phyloP scores from a whole-genome alignment of 202 grass and related monocot species.

The Sporobolus alterniflorus region DNA sequence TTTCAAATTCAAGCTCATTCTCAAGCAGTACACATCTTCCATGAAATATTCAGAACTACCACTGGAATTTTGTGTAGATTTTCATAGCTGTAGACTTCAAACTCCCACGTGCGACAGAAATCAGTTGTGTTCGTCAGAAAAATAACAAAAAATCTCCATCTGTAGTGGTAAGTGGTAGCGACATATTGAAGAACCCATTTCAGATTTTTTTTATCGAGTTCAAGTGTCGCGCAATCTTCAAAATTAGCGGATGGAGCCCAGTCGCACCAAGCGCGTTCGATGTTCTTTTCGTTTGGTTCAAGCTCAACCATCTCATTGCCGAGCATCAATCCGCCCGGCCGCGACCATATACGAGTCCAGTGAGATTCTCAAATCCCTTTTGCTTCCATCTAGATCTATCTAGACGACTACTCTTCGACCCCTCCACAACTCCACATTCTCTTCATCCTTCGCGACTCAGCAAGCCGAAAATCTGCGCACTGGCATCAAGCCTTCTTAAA shows the following conservation, averaged over 20 bases:
- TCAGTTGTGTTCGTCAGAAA: no score
- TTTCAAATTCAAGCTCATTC: no score
- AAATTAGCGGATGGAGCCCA: not conserved
- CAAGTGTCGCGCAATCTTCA: not conserved
- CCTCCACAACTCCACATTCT: not conserved
- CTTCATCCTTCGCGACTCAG: constrained; percentile 26
- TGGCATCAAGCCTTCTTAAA: constrained; percentile 34
- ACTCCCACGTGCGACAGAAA: no score
- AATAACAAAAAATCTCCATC: no score
- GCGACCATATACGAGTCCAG: not conserved
- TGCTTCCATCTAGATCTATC: not conserved
- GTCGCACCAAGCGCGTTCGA: not conserved
- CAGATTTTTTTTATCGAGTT: not conserved
- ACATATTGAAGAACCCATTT: no score
- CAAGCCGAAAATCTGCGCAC: constrained; percentile 2
- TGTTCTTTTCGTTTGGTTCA: no score
- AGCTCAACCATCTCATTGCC: no score
- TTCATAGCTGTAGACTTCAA: no score
- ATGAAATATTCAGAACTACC: no score
- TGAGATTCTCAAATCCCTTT: not conserved
- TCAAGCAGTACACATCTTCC: no score
- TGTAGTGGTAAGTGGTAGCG: no score
- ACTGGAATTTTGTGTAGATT: no score
- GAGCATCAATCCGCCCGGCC: not conserved
- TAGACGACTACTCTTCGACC: not conserved